Percentiles rank a stretch among this genome's conserved stretches.
These are phyloP conservation scores for Rhododendron ovatum DNA, from an alignment of 148 eudicot genomes.

Conservation along the genomic window DNA sequence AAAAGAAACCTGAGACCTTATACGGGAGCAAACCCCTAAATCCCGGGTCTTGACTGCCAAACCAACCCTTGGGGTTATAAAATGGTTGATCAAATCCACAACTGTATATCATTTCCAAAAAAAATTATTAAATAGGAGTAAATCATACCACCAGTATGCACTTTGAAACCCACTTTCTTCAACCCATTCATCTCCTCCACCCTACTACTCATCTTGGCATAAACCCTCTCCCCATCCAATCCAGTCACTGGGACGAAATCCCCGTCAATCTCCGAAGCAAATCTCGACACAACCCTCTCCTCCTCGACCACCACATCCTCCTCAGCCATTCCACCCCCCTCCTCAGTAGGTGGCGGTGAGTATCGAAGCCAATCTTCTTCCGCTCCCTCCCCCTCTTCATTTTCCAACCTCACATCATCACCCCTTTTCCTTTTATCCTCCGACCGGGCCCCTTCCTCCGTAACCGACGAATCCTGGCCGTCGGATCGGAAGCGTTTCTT, in stretches of 20 bases:
- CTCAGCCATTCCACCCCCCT: slow-evolving; percentile 3
- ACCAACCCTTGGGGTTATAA: not conserved
- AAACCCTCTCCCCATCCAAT: slow-evolving; percentile 74
- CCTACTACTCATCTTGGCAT: slow-evolving; percentile 54
- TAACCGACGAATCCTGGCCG: not conserved
- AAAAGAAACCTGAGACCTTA: not conserved
- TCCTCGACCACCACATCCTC: slow-evolving; percentile 13
- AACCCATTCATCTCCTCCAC: slow-evolving; percentile 21
- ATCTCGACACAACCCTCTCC: slow-evolving; percentile 50
- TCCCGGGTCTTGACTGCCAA: not conserved
- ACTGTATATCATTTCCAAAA: not conserved
- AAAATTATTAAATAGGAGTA: no score
- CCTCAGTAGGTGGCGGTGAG: slow-evolving; percentile 15
- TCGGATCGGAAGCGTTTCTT: slow-evolving; percentile 51
- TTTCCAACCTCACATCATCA: slow-evolving; percentile 15
- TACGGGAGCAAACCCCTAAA: not conserved
- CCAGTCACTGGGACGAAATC: slow-evolving; percentile 81
- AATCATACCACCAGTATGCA: slow-evolving; percentile 35
- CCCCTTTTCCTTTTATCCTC: slow-evolving; percentile 24
- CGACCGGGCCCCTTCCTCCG: not conserved
- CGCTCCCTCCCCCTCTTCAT: slow-evolving; percentile 15
- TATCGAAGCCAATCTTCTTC: slow-evolving; percentile 31
- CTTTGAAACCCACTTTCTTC: slow-evolving; percentile 25
- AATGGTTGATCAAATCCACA: not conserved
- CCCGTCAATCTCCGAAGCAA: slow-evolving; percentile 73